Evolutionary conservation across 768 basidiomycete genomes (phyloP), one percentile per base, ranked within the genome.

Genomic region (Mycena floridula): DNA sequence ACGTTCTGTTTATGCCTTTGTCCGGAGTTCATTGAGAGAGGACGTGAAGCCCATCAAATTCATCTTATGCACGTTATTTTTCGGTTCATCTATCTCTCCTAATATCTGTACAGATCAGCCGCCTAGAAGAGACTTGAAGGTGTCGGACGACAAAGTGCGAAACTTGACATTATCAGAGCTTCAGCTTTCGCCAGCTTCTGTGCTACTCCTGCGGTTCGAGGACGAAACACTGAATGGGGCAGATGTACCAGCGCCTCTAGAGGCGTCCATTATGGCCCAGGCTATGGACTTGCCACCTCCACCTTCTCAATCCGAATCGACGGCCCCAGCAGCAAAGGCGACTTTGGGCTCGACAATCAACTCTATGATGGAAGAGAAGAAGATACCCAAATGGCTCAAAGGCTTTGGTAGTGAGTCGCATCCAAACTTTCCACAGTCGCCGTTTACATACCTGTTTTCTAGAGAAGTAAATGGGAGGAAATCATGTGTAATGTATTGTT

Each of bases 341-440:
- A n/a, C n/a, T 20, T 42, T 53, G 1, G 50, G 50, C 35, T 21
- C 54, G 2, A 25, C 42, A 11, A 39, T 32, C 18, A 40, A 46
- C 5, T 38, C 27, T 16, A 42, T n/a, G n/a, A n/a, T n/a, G n/a
- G 44, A 57, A 40, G 76, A 72, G 43, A 77, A 70, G 63, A 88
- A 86, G 64, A 64, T 83, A 47, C 84, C 88, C 11, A 88, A 88
- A 56, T 90, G 86, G 89, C 54, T 91, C 22, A 89, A 87, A 60
- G 38, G 38, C 13, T 11, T 39, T 13, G 8, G 18, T 22, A 39
- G 38, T 39, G 22, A 39, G 38, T 39, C 18, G 32, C 13, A 7
- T 3, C 4, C 3, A 13, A 18, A 35, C 13, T 3, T 35, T 3
- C 32, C 4, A 15, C 3, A 20, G 25, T 37, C 22, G 11, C 11